These are phyloP conservation scores for Picocystis sp. DNA, from an alignment of 163 green algal genomes.

Conservation along the genomic window DNA sequence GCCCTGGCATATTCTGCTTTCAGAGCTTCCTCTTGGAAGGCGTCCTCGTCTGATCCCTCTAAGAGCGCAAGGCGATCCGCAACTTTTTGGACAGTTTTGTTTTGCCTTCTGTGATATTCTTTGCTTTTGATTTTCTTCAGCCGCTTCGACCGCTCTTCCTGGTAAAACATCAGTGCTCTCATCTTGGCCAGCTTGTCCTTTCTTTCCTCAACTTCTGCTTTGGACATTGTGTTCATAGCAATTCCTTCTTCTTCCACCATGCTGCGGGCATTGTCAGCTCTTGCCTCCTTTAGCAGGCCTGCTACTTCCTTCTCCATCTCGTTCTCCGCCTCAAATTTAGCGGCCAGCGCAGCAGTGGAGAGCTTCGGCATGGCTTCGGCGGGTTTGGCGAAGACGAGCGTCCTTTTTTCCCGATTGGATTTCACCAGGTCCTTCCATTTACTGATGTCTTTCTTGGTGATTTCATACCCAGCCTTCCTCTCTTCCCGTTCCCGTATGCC, in stretches of 20 bases:
- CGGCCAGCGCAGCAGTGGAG: slow-evolving; percentile 42
- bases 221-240: slow-evolving; percentile 35
- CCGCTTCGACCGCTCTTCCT: slow-evolving; percentile 71
- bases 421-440: slow-evolving; percentile 88
- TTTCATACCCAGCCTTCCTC: slow-evolving; percentile 71
- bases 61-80: slow-evolving; percentile 7
- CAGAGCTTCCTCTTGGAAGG: slow-evolving; percentile 29
- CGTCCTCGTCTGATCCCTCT: slow-evolving; percentile 21
- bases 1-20: slow-evolving; percentile 11
- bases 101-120: slow-evolving; percentile 36
- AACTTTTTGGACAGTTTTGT: slow-evolving; percentile 8
- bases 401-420: slow-evolving; percentile 76
- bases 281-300: slow-evolving; percentile 50
- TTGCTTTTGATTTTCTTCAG: slow-evolving; percentile 91
- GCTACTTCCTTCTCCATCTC: slow-evolving; percentile 77
- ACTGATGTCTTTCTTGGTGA: slow-evolving; percentile 52
- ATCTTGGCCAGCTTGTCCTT: slow-evolving; percentile 68
- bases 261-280: slow-evolving; percentile 20
- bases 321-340: slow-evolving; percentile 35
- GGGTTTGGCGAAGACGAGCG: slow-evolving; percentile 48
- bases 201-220: slow-evolving; percentile 53
- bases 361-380: neutral
- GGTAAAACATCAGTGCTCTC: slow-evolving; percentile 75
- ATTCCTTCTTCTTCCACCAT: slow-evolving; percentile 50
- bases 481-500: slow-evolving; percentile 45